These are phyloP conservation scores for Termitomyces sp. DNA, from an alignment of 768 basidiomycete species.

Conservation along the genomic window DNA sequence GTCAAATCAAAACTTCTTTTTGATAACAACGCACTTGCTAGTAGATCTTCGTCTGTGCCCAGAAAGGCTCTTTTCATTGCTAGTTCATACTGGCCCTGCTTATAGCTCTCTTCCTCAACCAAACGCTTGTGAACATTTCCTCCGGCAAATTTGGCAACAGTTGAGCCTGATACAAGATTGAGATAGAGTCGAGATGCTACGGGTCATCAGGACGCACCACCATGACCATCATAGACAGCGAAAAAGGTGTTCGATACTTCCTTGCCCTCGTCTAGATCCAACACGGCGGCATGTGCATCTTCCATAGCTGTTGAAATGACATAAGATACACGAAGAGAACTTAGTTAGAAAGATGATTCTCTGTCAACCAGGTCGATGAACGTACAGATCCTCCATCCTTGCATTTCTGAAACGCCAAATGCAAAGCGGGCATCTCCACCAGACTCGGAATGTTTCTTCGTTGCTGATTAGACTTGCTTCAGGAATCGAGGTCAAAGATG, in stretches of 20 bases:
- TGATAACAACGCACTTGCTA: slow-evolving; percentile 56
- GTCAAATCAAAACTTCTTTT: slow-evolving; percentile 3
- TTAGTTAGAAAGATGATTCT: not conserved
- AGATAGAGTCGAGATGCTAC: slow-evolving; percentile 3
- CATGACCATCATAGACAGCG: slow-evolving; percentile 98
- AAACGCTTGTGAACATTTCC: slow-evolving; percentile 79
- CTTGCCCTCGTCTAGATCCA: slow-evolving; percentile 58
- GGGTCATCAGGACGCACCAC: slow-evolving; percentile 53
- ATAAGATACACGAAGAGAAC: not conserved
- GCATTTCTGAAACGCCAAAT: slow-evolving; percentile 93
- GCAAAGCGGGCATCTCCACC: slow-evolving; percentile 68
- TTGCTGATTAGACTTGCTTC: slow-evolving; percentile 44
- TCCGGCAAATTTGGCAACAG: slow-evolving; percentile 86
- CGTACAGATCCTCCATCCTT: slow-evolving; percentile 98
- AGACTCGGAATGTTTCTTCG: slow-evolving; percentile 73
- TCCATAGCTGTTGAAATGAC: slow-evolving; percentile 77
- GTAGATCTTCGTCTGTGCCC: slow-evolving; percentile 91
- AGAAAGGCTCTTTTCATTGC: slow-evolving; percentile 89
- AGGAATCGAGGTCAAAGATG: slow-evolving; percentile 9
- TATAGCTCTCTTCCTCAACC: slow-evolving; percentile 67
- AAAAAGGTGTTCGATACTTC: slow-evolving; percentile 74
- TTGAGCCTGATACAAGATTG: slow-evolving; percentile 49
- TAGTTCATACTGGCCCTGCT: slow-evolving; percentile 61
- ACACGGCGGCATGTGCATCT: slow-evolving; percentile 81
- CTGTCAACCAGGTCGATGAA: slow-evolving; percentile 21